phyloP scores from a whole-genome alignment of 305 asterid genomes.

The Fraxinus baroniana region DNA sequence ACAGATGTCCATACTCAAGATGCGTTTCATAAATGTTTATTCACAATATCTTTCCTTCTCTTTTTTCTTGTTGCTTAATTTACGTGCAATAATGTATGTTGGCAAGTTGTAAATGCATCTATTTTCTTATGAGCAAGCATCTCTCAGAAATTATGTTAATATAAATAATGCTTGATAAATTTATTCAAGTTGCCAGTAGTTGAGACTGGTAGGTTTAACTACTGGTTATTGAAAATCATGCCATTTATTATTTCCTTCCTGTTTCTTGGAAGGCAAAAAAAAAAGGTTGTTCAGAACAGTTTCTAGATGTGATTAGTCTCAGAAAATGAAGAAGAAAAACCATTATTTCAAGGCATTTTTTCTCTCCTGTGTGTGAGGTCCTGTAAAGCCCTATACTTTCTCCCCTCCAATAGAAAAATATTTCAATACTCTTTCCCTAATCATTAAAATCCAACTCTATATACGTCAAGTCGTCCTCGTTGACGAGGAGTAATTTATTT shows the following conservation, averaged over 20 bases:
- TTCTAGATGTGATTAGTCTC: not conserved
- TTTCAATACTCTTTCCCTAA: not conserved
- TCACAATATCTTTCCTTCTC: not conserved
- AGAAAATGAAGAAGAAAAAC: not conserved
- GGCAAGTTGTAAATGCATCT: not conserved
- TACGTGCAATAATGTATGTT: not conserved
- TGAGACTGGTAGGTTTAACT: not conserved
- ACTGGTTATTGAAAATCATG: not conserved
- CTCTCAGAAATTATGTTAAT: conserved; percentile 1
- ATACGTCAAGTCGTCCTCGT: not conserved
- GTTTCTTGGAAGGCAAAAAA: not conserved
- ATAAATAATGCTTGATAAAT: not conserved
- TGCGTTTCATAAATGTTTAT: not conserved
- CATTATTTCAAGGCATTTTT: not conserved
- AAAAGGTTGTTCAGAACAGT: not conserved
- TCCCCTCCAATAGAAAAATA: not conserved
- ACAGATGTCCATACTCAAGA: conserved; percentile 4
- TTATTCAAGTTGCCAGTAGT: conserved; percentile 1
- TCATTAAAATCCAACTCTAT: not conserved
- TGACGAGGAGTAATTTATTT: not conserved
- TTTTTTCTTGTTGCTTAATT: not conserved
- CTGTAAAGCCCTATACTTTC: not conserved
- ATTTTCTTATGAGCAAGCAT: not conserved
- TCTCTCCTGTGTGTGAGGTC: not conserved
- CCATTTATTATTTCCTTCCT: not conserved